Conservation (phyloP, 2,329 filamentous ascomycete species). For the Thielaviopsis cerberus region DNA sequence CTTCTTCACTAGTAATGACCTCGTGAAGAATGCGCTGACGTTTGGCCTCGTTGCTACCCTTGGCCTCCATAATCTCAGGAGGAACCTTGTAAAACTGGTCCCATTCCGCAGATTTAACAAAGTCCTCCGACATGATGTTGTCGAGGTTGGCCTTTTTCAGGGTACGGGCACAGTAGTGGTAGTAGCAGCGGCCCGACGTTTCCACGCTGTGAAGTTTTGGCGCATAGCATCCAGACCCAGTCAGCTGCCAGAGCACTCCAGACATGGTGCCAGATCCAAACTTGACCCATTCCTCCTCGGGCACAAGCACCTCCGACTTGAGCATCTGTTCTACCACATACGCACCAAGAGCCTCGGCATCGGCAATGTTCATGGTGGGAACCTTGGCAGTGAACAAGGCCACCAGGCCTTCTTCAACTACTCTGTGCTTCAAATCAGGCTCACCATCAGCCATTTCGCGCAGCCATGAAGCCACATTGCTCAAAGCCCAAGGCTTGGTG, state of each 20-base stretch:
- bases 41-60: slow-evolving; percentile 72
- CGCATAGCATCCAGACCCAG: slow-evolving; percentile 79
- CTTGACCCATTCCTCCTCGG: slow-evolving; percentile 95
- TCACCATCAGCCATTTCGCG: slow-evolving; percentile 81
- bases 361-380: slow-evolving; percentile 93
- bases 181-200: slow-evolving; percentile 67
- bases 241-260: slow-evolving; percentile 84
- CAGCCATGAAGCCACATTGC: slow-evolving; percentile 72
- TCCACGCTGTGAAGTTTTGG: slow-evolving; percentile 58
- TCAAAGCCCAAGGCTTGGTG: slow-evolving; percentile 79
- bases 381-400: slow-evolving; percentile 86
- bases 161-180: slow-evolving; percentile 81
- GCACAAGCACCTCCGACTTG: slow-evolving; percentile 54
- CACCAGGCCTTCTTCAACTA: slow-evolving; percentile 72
- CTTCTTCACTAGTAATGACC: slow-evolving; percentile 82
- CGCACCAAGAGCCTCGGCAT: slow-evolving; percentile 71
- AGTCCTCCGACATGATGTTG: slow-evolving; percentile 48
- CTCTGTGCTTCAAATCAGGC: slow-evolving; percentile 65
- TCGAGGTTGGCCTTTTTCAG: slow-evolving; percentile 85
- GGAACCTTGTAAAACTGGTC: slow-evolving; percentile 70
- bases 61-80: slow-evolving; percentile 53
- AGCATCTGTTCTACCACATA: slow-evolving; percentile 68
- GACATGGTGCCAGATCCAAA: slow-evolving; percentile 65
- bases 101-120: slow-evolving; percentile 61
- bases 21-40: slow-evolving; percentile 90